Percentiles rank a stretch among this genome's conserved stretches.
phyloP scores from a whole-genome alignment of 139 green algal species.

The Ostreobium quekettii region DNA sequence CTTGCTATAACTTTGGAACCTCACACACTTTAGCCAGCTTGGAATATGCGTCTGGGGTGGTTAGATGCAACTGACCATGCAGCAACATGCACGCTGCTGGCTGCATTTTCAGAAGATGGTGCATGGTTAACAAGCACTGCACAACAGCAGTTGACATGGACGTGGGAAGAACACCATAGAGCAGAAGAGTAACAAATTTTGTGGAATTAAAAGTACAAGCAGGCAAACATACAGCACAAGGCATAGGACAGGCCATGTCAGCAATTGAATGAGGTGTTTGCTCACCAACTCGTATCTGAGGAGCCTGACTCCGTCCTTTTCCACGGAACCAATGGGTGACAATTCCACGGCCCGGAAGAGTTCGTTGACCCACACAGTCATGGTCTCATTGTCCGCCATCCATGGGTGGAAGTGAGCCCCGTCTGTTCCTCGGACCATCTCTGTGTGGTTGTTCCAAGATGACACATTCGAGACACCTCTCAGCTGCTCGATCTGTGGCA shows the following conservation, averaged over 20 bases:
- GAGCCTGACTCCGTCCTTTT: not conserved
- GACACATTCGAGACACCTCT: no score
- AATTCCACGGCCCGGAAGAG: not conserved
- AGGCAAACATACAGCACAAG: not conserved
- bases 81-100: no score
- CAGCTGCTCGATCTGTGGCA: no score
- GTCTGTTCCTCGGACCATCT: slow-evolving; percentile 4
- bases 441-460: not conserved
- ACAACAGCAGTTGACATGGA: slow-evolving; percentile 5
- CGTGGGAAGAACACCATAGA: no score
- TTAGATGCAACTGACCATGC: no score
- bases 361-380: slow-evolving; percentile 6
- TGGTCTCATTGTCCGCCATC: not conserved
- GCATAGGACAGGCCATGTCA: not conserved
- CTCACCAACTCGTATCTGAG: not conserved
- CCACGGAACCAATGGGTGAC: not conserved
- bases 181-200: no score
- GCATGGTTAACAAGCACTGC: no score
- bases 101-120: no score
- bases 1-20: no score
- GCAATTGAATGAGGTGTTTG: not conserved
- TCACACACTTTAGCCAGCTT: no score
- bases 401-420: slow-evolving; percentile 4
- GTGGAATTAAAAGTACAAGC: not conserved
- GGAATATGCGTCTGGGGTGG: no score